Conservation (phyloP, 2,329 filamentous ascomycete species). For the Purpureocillium takamizusanense region DNA sequence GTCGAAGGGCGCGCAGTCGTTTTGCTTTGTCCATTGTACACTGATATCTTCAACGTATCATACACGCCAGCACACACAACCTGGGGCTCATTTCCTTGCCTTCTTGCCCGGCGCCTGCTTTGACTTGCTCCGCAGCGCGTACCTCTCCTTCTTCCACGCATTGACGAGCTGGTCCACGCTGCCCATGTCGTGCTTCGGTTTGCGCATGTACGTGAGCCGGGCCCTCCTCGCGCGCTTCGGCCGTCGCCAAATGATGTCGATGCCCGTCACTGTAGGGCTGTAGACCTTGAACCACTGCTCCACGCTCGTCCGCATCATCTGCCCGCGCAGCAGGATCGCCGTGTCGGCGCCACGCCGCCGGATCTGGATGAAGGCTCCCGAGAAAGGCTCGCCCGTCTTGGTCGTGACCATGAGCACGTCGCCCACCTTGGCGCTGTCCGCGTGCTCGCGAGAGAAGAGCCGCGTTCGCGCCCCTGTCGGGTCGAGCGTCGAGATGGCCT, state of each 20-base stretch:
- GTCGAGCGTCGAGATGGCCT: constrained; percentile 70
- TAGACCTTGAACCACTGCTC: constrained; percentile 99
- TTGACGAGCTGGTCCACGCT: constrained; percentile 72
- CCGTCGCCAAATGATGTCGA: constrained; percentile 86
- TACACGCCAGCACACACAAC: constrained; percentile 12
- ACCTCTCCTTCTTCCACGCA: constrained; percentile 37
- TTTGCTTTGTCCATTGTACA: not conserved
- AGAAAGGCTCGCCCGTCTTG: constrained; percentile 73
- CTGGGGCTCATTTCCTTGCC: constrained; percentile 11
- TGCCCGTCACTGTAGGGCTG: constrained; percentile 77
- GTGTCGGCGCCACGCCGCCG: constrained; percentile 83
- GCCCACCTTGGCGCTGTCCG: constrained; percentile 71
- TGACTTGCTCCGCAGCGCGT: constrained; percentile 25
- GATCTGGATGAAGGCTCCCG: constrained; percentile 81
- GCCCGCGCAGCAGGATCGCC: constrained; percentile 74
- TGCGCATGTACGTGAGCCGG: constrained; percentile 81
- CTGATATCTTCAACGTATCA: constrained; percentile 16
- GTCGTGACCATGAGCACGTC: constrained; percentile 88
- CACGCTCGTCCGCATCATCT: constrained; percentile 77
- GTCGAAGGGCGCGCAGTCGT: too few relatives aligned
- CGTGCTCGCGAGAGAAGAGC: constrained; percentile 71
- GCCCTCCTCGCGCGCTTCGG: constrained; percentile 80
- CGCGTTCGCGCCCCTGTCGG: constrained; percentile 72
- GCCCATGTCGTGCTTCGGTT: constrained; percentile 80
- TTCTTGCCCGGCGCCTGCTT: constrained; percentile 15